These are phyloP conservation scores for Pichia sp. DNA, from an alignment of 1,139 yeast genomes.

Conservation along the genomic window DNA sequence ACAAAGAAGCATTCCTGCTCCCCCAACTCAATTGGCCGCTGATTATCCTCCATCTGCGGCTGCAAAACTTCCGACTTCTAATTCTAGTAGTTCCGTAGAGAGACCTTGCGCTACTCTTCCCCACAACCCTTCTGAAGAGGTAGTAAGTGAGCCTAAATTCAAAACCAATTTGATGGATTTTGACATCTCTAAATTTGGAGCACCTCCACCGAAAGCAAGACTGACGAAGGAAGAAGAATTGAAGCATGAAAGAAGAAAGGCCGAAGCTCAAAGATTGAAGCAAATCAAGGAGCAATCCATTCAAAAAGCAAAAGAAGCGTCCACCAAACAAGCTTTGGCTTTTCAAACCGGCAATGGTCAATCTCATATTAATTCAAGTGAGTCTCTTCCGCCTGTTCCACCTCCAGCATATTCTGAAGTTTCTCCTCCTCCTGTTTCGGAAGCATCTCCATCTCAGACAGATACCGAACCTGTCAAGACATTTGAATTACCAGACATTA, in stretches of 20 bases:
- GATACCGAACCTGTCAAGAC: background rate
- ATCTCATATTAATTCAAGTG: no score
- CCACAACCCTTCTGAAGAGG: conserved; percentile 11
- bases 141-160: conserved; percentile 21
- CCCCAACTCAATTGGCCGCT: background rate
- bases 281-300: conserved; percentile 21
- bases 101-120: background rate
- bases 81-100: background rate
- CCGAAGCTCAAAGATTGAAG: conserved; percentile 17
- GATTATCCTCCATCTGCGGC: background rate
- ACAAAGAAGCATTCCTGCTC: background rate
- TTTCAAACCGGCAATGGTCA: no score
- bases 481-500: conserved; percentile 18
- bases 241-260: conserved; percentile 16
- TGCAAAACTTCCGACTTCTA: background rate
- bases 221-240: conserved; percentile 17
- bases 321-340: background rate
- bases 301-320: conserved; percentile 17
- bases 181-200: conserved; percentile 26
- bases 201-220: conserved; percentile 28
- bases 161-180: conserved; percentile 24
- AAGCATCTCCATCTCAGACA: no score
- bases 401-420: no score
- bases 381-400: no score
- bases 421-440: no score